These are phyloP conservation scores for Botrytis fragariae DNA, from an alignment of 2,329 filamentous ascomycete species.

Conservation along the genomic window DNA sequence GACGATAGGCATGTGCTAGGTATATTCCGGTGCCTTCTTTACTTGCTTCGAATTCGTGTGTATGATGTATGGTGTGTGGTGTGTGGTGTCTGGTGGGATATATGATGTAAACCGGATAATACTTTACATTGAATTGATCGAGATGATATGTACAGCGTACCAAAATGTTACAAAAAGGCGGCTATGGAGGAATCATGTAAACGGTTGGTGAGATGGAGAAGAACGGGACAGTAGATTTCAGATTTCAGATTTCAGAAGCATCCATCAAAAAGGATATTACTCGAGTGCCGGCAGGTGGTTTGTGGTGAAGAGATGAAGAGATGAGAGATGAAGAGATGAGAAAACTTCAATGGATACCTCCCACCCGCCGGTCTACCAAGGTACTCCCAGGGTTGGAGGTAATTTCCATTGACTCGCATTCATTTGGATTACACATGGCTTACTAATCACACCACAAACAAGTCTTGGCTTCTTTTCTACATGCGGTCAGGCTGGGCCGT, in stretches of 20 bases:
- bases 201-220: background rate
- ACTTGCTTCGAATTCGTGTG: background rate
- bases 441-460: background rate
- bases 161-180: background rate
- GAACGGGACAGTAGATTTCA: background rate
- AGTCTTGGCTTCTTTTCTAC: background rate
- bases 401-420: constrained; percentile 1
- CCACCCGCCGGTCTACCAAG: too few relatives aligned
- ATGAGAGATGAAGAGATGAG: background rate
- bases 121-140: background rate
- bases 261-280: background rate
- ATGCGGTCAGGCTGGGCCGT: background rate
- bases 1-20: background rate
- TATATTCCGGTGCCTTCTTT: background rate
- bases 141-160: background rate
- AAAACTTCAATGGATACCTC: too few relatives aligned
- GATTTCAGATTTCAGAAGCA: background rate
- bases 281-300: too few relatives aligned
- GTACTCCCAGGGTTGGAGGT: background rate
- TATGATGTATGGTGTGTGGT: background rate
- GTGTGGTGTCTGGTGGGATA: too few relatives aligned
- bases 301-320: background rate
- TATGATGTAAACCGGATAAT: background rate
- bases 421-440: background rate
- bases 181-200: background rate